A percentile compares a stretch with the other conserved stretches of the same genome.
These are phyloP conservation scores for Cryptococcus sp. DNA, from an alignment of 1,284 basidiomycete genomes.

Conservation along the genomic window DNA sequence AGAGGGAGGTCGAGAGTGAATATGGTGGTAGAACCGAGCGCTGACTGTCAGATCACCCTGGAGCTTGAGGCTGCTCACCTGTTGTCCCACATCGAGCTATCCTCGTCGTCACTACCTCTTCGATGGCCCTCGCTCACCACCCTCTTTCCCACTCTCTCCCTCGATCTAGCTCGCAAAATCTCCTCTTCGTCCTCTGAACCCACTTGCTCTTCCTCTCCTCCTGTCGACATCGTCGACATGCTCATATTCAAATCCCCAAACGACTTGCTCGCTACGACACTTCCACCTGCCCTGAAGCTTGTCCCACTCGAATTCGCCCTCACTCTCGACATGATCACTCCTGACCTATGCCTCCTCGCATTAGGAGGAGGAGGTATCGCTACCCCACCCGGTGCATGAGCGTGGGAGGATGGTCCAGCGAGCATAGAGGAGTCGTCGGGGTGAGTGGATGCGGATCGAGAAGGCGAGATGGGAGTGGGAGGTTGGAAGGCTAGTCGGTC, in stretches of 20 bases:
- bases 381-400: background rate
- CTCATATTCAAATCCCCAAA: slow-evolving; percentile 28
- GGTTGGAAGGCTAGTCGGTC: background rate
- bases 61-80: slow-evolving; percentile 22
- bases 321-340: slow-evolving; percentile 32
- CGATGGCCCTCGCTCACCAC: slow-evolving; percentile 25
- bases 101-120: slow-evolving; percentile 19
- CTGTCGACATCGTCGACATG: slow-evolving; percentile 6
- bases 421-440: background rate
- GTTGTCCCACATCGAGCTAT: slow-evolving; percentile 33
- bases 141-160: slow-evolving; percentile 9
- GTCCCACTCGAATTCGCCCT: slow-evolving; percentile 27
- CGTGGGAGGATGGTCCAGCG: background rate
- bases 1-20: slow-evolving; percentile 30
- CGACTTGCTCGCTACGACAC: slow-evolving; percentile 28
- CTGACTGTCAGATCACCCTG: slow-evolving; percentile 15
- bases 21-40: slow-evolving; percentile 44
- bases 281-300: slow-evolving; percentile 9
- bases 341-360: slow-evolving; percentile 36
- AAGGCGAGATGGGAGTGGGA: background rate
- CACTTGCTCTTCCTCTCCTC: slow-evolving; percentile 8
- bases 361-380: slow-evolving; percentile 37
- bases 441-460: background rate
- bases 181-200: slow-evolving; percentile 8
- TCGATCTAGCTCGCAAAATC: background rate